phyloP scores from a whole-genome alignment of 2,329 filamentous ascomycete species.

The Aureobasidium sp. region DNA sequence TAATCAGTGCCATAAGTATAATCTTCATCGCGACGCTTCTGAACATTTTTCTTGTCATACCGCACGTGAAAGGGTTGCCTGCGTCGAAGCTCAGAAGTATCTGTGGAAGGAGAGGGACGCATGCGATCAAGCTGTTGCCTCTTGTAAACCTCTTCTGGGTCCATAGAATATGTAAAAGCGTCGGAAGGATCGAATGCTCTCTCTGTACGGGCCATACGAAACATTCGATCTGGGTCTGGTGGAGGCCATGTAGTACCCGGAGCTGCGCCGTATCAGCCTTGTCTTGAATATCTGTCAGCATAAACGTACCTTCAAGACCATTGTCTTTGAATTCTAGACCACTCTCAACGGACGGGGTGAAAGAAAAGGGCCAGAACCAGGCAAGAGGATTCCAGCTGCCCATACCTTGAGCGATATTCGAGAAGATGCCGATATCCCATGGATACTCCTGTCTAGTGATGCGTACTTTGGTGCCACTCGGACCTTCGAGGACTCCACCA shows the following conservation, averaged over 20 bases:
- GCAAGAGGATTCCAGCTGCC: slow-evolving; percentile 56
- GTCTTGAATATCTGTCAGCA: slow-evolving; percentile 28
- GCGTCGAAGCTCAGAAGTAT: slow-evolving; percentile 29
- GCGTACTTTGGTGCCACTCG: slow-evolving; percentile 47
- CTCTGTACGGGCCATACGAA: slow-evolving; percentile 21
- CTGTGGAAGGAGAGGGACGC: slow-evolving; percentile 28
- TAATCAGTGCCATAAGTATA: slow-evolving; percentile 21
- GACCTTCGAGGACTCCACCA: slow-evolving; percentile 50
- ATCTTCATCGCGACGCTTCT: slow-evolving; percentile 15
- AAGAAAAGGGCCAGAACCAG: slow-evolving; percentile 64
- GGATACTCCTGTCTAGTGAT: slow-evolving; percentile 68
- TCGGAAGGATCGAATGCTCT: slow-evolving; percentile 18
- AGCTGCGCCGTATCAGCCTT: slow-evolving; percentile 35
- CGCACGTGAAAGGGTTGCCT: slow-evolving; percentile 38
- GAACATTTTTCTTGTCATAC: slow-evolving; percentile 24
- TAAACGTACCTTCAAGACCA: slow-evolving; percentile 59
- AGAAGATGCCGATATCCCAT: slow-evolving; percentile 70
- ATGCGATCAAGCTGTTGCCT: slow-evolving; percentile 47
- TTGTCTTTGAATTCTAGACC: slow-evolving; percentile 63
- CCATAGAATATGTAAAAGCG: slow-evolving; percentile 34
- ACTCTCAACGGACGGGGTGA: slow-evolving; percentile 42
- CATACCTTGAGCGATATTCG: slow-evolving; percentile 70
- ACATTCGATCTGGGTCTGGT: slow-evolving; percentile 43
- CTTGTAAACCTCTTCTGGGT: slow-evolving; percentile 46
- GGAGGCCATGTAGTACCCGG: slow-evolving; percentile 40